These are phyloP conservation scores for Gonium pectorale DNA, from an alignment of 139 green algal genomes.

Conservation along the genomic window DNA sequence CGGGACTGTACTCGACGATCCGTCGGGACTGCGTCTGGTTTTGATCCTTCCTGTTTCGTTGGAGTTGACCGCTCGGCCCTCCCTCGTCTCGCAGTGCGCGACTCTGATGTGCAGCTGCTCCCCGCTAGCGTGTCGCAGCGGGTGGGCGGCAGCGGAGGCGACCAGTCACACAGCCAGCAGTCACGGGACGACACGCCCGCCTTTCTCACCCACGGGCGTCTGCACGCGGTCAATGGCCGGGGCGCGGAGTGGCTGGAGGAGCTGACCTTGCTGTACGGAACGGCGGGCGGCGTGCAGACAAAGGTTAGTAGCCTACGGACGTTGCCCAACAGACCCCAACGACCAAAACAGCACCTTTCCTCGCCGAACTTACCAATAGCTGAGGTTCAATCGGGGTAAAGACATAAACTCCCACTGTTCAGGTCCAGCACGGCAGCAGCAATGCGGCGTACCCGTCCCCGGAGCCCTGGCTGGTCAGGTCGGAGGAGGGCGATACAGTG, in stretches of 20 bases:
- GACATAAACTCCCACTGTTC: too few species aligned
- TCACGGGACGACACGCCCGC: neutral
- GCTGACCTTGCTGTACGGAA: constrained; percentile 31
- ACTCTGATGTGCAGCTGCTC: constrained; percentile 22
- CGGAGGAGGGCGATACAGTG: neutral
- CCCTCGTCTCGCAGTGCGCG: neutral
- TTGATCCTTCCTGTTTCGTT: neutral
- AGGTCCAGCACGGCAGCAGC: constrained; percentile 10
- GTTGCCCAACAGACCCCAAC: too few species aligned
- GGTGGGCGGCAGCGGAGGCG: neutral
- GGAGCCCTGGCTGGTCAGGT: neutral
- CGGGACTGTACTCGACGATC: too few species aligned
- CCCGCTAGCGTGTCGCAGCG: neutral
- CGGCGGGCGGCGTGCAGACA: neutral
- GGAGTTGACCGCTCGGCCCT: neutral
- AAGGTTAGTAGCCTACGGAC: neutral
- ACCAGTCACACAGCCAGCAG: neutral
- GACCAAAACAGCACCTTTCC: too few species aligned
- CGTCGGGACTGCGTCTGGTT: too few species aligned
- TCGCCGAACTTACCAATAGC: too few species aligned
- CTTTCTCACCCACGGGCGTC: constrained; percentile 15
- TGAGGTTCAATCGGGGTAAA: too few species aligned
- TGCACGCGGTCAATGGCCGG: constrained; percentile 12
- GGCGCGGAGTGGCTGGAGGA: neutral
- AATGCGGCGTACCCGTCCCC: neutral